A percentile compares a stretch with the other conserved stretches of the same genome.
These are phyloP conservation scores for Penicillium brasilianum DNA, from an alignment of 2,329 filamentous ascomycete species.

Conservation along the genomic window DNA sequence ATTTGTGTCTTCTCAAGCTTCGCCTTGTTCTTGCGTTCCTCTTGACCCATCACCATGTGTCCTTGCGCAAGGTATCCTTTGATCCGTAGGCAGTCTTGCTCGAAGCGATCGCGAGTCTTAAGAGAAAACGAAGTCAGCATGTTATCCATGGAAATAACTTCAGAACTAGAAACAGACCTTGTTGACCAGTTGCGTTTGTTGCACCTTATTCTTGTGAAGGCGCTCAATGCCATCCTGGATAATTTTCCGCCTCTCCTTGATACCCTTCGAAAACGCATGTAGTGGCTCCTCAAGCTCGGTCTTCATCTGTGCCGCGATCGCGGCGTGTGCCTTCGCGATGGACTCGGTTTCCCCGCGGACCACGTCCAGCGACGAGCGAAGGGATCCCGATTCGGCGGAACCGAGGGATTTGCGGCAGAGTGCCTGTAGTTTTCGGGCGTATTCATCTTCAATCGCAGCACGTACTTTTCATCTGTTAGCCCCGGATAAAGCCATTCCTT, in stretches of 20 bases:
- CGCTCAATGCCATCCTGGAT: slow-evolving; percentile 94
- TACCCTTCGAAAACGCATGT: slow-evolving; percentile 85
- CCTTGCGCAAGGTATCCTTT: slow-evolving; percentile 98
- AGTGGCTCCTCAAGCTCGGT: slow-evolving; percentile 93
- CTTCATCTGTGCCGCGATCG: slow-evolving; percentile 92
- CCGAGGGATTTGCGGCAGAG: slow-evolving; percentile 88
- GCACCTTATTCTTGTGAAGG: slow-evolving; percentile 86
- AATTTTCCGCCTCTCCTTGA: slow-evolving; percentile 97
- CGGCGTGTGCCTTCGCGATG: slow-evolving; percentile 92
- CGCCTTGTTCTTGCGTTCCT: slow-evolving; percentile 98
- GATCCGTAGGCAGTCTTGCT: slow-evolving; percentile 97
- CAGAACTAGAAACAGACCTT: slow-evolving; percentile 64
- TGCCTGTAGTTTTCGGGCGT: slow-evolving; percentile 83
- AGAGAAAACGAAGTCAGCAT: not conserved
- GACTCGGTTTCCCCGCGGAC: slow-evolving; percentile 87
- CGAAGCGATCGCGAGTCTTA: slow-evolving; percentile 87
- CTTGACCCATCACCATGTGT: slow-evolving; percentile 99
- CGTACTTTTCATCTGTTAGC: slow-evolving; percentile 62
- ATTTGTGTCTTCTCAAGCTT: slow-evolving; percentile 99
- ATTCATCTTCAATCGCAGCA: slow-evolving; percentile 95
- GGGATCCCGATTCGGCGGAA: slow-evolving; percentile 81
- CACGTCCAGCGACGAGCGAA: slow-evolving; percentile 83
- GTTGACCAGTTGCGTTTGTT: slow-evolving; percentile 88
- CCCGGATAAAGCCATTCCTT: not conserved
- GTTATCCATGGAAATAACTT: not conserved